Evolutionary conservation across 331 rosid genomes (phyloP), one percentile per base, ranked within the genome.

Genomic region (Saraca asoca): DNA sequence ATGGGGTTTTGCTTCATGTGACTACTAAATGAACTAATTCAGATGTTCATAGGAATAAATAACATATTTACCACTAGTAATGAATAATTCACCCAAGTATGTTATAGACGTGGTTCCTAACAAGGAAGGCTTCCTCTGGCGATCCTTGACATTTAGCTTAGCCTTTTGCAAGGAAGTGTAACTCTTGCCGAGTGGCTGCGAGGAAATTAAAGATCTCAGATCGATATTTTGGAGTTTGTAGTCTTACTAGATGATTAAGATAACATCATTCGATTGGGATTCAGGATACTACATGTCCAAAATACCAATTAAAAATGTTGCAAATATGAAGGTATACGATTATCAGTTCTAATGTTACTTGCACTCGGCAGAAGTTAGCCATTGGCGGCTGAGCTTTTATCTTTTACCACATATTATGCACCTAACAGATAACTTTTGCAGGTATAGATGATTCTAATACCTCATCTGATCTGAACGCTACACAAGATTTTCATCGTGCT

Each of bases 401-500:
- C 15, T 24, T 62, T 42, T 38, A 33, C 33, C 64, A 24, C 31
- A 19, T 35, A 66, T 5, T 20, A 45, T 51, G 63, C 31, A 9
- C 52, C n/a, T 19, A 19, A 35, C 53, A 17, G 43, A 18, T 15
- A 38, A 12, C 18, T 48, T 33, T 60, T 73, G 78, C 90, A 87
- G 98, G 92, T 69, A 54, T 76, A 37, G 86, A 85, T 74, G 92
- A 89, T 70, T 73, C 82, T 33, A 62, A 78, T 63, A 68, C 66
- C 29, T 66, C 81, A 7, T 67, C 80, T 35, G 79, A 74, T 64
- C 51, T 72, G 65, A 68, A 76, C 69, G 71, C 83, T 9, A 16
- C 79, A 4, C 95, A 73, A 71, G 81, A 80, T 77, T 69, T 84
- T 70, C 79, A 80, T 44, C 81, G 83, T 89, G 96, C 98, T 92